A percentile compares a stretch with the other conserved stretches of the same genome.
Conservation (phyloP, 257 asterid species). For the Scutellaria barbata region DNA sequence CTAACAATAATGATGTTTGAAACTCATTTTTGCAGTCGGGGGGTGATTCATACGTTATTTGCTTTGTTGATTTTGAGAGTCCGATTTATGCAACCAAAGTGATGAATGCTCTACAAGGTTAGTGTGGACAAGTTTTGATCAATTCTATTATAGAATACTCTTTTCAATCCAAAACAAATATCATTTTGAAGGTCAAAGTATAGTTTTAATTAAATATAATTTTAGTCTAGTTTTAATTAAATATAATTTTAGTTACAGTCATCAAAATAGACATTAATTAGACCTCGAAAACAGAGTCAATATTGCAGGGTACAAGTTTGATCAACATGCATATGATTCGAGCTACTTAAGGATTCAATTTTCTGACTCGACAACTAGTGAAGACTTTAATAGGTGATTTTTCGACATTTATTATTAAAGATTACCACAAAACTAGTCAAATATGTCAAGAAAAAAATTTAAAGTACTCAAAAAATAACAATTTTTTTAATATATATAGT, state of each 20-base stretch:
- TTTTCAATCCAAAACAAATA: too few relatives aligned
- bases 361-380: conserved; percentile 44
- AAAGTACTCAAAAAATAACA: too few relatives aligned
- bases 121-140: conserved; percentile 27
- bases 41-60: conserved; percentile 68
- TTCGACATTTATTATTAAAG: too few relatives aligned
- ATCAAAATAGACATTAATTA: conserved; percentile 23
- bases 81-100: conserved; percentile 79
- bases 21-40: conserved; percentile 57
- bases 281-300: conserved; percentile 41
- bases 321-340: conserved; percentile 58
- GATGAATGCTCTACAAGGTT: conserved; percentile 77
- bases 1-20: conserved; percentile 6
- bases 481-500: too few relatives aligned
- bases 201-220: too few relatives aligned
- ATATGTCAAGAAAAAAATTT: too few relatives aligned
- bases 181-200: too few relatives aligned
- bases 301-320: conserved; percentile 66
- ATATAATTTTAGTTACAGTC: not conserved
- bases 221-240: too few relatives aligned
- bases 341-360: conserved; percentile 53
- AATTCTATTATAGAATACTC: not conserved
- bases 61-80: conserved; percentile 78
- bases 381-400: too few relatives aligned
- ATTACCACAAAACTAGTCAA: too few relatives aligned